Evolutionary conservation across 768 basidiomycete genomes (phyloP).

Genomic region (Gloeostereum incarnatum): DNA sequence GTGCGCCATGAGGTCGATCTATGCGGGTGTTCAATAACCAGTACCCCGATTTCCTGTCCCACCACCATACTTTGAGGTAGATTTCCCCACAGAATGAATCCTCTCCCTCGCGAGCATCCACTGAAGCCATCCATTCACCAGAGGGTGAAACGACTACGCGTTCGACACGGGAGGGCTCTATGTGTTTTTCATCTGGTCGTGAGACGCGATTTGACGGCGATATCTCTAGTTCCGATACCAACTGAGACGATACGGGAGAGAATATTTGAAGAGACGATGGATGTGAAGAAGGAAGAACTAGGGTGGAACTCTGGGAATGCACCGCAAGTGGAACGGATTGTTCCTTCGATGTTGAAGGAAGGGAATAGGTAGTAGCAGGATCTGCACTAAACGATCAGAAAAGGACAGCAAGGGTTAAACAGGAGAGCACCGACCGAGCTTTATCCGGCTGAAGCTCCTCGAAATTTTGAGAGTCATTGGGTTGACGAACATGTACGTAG

Average conservation of each 20-base stretch:
- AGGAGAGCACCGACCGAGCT: conserved; percentile 46
- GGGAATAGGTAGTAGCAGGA: conserved; percentile 19
- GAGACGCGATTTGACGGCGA: conserved; percentile 90
- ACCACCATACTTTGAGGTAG: conserved; percentile 87
- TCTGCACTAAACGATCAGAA: conserved; percentile 13
- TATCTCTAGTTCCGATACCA: conserved; percentile 84
- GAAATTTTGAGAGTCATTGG: conserved; percentile 65
- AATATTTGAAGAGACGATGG: conserved; percentile 93
- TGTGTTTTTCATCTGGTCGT: conserved; percentile 62
- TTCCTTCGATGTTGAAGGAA: too few relatives aligned
- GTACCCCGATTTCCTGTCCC: conserved; percentile 52
- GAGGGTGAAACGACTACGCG: conserved; percentile 51
- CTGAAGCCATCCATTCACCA: conserved; percentile 90
- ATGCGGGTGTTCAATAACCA: conserved; percentile 85
- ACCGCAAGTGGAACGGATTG: conserved; percentile 60
- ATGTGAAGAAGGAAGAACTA: conserved; percentile 90
- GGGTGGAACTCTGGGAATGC: conserved; percentile 61
- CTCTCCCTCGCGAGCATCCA: conserved; percentile 67
- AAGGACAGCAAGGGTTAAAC: conserved; percentile 1
- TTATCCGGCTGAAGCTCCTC: conserved; percentile 67
- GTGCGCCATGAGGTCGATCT: conserved; percentile 74
- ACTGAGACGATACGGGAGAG: conserved; percentile 58
- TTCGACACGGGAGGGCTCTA: conserved; percentile 74
- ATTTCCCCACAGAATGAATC: conserved; percentile 57
- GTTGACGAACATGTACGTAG: conserved; percentile 68